These are phyloP conservation scores for Scheffersomyces titani DNA, from an alignment of 1,139 yeast species.

Conservation along the genomic window DNA sequence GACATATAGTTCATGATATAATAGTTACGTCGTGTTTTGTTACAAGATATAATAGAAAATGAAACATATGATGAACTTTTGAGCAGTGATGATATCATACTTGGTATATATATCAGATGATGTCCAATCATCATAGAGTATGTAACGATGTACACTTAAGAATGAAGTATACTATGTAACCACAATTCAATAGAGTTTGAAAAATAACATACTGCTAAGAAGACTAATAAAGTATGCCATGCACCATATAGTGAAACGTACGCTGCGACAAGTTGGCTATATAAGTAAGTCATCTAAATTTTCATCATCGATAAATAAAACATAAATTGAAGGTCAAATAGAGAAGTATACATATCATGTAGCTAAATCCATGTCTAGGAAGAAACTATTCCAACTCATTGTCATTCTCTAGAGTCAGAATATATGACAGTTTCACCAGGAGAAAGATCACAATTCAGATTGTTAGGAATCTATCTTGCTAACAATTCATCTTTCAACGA, in stretches of 20 bases:
- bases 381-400: not conserved
- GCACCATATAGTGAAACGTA: no score
- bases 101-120: no score
- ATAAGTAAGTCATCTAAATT: no score
- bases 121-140: no score
- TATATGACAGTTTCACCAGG: not conserved
- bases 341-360: constrained; percentile 3
- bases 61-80: not conserved
- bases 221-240: no score
- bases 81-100: not conserved
- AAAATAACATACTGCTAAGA: no score
- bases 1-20: not conserved
- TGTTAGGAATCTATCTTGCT: constrained; percentile 4
- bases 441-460: not conserved
- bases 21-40: not conserved
- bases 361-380: not conserved
- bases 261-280: no score
- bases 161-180: no score
- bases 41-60: not conserved
- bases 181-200: no score
- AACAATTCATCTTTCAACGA: constrained; percentile 38
- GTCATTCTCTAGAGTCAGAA: not conserved
- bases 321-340: constrained; percentile 3
- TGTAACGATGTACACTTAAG: no score
- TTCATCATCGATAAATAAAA: not conserved